These are phyloP conservation scores for Monosporozyma solicola DNA, from an alignment of 805 yeast species.

Conservation along the genomic window DNA sequence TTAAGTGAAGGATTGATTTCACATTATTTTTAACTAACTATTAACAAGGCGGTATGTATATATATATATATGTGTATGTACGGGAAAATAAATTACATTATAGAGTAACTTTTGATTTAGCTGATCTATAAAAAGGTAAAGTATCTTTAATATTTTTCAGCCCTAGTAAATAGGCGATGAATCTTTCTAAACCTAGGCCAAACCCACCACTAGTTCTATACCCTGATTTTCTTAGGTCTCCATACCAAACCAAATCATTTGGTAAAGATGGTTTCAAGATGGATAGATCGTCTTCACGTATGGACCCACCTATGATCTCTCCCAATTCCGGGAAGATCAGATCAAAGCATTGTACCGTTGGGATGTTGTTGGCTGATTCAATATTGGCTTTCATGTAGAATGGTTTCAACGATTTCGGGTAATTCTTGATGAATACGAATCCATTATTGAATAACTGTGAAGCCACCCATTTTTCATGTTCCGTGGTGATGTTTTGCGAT, in stretches of 20 bases:
- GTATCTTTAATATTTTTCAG: constrained; percentile 79
- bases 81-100: background rate
- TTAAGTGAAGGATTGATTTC: background rate
- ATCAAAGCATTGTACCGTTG: constrained; percentile 85
- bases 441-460: constrained; percentile 46
- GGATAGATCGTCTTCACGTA: constrained; percentile 62
- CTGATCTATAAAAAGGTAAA: constrained; percentile 67
- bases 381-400: constrained; percentile 73
- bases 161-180: constrained; percentile 63
- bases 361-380: background rate
- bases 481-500: constrained; percentile 50
- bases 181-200: constrained; percentile 89
- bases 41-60: background rate
- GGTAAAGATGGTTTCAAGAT: constrained; percentile 13
- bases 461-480: constrained; percentile 89
- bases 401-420: constrained; percentile 73
- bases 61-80: background rate
- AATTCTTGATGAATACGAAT: constrained; percentile 86
- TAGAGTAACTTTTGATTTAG: constrained; percentile 4
- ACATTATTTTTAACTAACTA: background rate
- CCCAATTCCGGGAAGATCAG: constrained; percentile 85
- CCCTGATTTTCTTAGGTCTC: constrained; percentile 65
- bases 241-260: constrained; percentile 68
- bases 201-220: constrained; percentile 93
- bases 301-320: constrained; percentile 88